Percentiles rank a stretch among this genome's conserved stretches.
These are phyloP conservation scores for Coniochaeta sp. DNA, from an alignment of 2,329 filamentous ascomycete species.

Conservation along the genomic window DNA sequence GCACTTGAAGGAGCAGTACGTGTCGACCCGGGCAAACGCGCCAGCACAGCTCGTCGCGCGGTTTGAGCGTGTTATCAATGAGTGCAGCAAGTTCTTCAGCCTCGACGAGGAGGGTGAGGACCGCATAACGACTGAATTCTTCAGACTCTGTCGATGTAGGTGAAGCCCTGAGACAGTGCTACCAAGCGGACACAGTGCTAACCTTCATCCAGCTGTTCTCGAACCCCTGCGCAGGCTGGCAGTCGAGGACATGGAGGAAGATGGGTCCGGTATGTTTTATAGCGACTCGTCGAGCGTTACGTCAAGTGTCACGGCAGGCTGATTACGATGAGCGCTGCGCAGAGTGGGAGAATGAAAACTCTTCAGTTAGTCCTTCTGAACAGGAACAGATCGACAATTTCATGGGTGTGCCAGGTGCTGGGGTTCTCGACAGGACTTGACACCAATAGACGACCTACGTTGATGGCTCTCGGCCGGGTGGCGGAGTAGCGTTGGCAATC, in stretches of 20 bases:
- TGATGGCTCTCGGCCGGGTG: background rate
- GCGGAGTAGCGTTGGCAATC: background rate
- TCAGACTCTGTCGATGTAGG: conserved; percentile 28
- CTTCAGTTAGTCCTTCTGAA: background rate
- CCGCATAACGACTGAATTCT: conserved; percentile 22
- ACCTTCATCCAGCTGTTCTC: conserved; percentile 27
- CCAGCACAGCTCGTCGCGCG: conserved; percentile 31
- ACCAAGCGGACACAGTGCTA: conserved; percentile 4
- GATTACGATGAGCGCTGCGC: conserved; percentile 22
- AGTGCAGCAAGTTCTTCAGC: conserved; percentile 33
- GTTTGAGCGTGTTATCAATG: conserved; percentile 33
- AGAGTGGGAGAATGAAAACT: conserved; percentile 42
- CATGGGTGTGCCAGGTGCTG: background rate
- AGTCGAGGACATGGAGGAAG: conserved; percentile 50
- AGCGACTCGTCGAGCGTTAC: conserved; percentile 28
- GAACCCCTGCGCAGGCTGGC: conserved; percentile 45
- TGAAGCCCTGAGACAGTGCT: conserved; percentile 1
- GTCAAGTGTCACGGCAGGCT: conserved; percentile 21
- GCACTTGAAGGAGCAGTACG: conserved; percentile 38
- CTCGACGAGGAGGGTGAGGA: conserved; percentile 22
- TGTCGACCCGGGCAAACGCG: conserved; percentile 32
- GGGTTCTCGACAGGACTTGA: background rate
- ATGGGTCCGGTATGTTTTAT: conserved; percentile 47
- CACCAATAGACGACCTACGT: background rate
- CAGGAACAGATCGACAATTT: background rate